phyloP scores from a whole-genome alignment of 345 rosid species.

The Litchi chinensis region DNA sequence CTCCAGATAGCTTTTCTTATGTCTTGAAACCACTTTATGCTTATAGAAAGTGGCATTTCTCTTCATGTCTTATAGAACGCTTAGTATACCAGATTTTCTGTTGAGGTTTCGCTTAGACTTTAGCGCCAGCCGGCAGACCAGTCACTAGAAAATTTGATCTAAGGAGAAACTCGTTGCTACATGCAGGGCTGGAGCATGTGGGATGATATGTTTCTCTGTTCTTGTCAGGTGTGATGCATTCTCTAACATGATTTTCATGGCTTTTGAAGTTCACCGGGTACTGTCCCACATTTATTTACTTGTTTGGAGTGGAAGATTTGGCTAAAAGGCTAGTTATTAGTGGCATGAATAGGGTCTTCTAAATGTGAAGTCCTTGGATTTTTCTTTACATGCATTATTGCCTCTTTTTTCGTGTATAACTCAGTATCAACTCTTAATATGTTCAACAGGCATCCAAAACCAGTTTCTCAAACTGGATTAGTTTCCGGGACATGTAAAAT shows the following conservation, averaged over 20 bases:
- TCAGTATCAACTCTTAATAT: too few relatives aligned
- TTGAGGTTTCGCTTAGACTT: too few relatives aligned
- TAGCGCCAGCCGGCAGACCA: not conserved
- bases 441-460: too few relatives aligned
- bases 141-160: not conserved
- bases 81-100: not conserved
- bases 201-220: not conserved
- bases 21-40: too few relatives aligned
- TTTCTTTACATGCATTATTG: too few relatives aligned
- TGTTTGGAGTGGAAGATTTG: not conserved
- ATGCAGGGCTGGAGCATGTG: not conserved
- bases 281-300: not conserved
- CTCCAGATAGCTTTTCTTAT: too few relatives aligned
- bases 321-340: too few relatives aligned
- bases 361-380: not conserved
- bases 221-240: not conserved
- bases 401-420: too few relatives aligned
- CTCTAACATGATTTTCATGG: not conserved
- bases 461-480: too few relatives aligned
- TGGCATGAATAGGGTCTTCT: too few relatives aligned
- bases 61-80: not conserved
- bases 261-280: not conserved
- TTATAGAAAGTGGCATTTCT: too few relatives aligned
- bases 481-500: not conserved
- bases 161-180: not conserved